Evolutionary conservation across 1,139 yeast genomes (phyloP).

Genomic region (Meyerozyma sp.): DNA sequence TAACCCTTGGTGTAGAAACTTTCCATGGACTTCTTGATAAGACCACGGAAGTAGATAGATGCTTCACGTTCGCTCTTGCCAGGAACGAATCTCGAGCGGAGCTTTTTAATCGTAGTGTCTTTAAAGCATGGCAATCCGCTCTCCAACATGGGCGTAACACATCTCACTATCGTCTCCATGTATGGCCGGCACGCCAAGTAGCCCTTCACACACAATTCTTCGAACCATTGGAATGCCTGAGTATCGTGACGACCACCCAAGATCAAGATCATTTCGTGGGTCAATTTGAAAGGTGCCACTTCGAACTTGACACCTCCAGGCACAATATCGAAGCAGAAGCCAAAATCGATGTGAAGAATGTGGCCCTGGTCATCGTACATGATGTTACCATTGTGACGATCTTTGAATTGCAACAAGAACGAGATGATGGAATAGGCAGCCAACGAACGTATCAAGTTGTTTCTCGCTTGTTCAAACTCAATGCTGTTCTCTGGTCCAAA

Average conservation of each 20-base stretch:
- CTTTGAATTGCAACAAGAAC: conserved; percentile 88
- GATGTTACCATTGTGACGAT: conserved; percentile 97
- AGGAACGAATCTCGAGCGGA: conserved; percentile 77
- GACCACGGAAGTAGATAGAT: conserved; percentile 65
- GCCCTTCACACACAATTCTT: conserved; percentile 90
- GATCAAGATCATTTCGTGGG: conserved; percentile 93
- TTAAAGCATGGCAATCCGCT: conserved; percentile 97
- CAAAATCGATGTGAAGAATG: conserved; percentile 93
- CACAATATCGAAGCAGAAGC: conserved; percentile 96
- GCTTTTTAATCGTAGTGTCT: conserved; percentile 70
- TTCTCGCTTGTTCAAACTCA: conserved; percentile 86
- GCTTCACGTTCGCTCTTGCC: conserved; percentile 82
- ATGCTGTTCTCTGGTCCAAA: conserved; percentile 91
- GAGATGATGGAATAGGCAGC: conserved; percentile 97
- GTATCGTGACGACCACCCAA: conserved; percentile 86
- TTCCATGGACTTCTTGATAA: conserved; percentile 80
- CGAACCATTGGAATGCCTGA: conserved; percentile 90
- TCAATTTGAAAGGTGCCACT: conserved; percentile 93
- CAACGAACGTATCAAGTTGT: conserved; percentile 85
- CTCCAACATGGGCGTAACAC: conserved; percentile 89
- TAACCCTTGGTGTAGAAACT: conserved; percentile 89
- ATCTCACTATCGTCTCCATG: conserved; percentile 78
- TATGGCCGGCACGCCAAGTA: conserved; percentile 86
- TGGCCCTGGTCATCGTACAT: conserved; percentile 98
- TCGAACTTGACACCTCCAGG: conserved; percentile 99